Base-by-base conservation (phyloP, 345 rosid genomes). In the Arabis hirsuta region DNA sequence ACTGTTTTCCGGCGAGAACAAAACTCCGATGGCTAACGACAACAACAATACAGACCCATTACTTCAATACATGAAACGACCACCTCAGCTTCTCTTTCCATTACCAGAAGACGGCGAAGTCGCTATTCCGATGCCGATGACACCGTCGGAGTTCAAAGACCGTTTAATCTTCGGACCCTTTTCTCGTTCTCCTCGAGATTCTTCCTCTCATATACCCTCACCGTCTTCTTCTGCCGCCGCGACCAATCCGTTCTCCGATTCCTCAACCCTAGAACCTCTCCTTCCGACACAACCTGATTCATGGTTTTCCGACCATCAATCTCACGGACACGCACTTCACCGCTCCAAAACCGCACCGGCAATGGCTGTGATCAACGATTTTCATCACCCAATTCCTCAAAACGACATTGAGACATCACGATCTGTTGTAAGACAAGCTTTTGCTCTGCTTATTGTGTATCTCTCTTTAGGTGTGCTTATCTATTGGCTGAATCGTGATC, bases 281-380 rank as follows among this genome's bases (percentile, higher is more conserved):
- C 60, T 73, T 10, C 65, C 62, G 11, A 76, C 72, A 7, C 76
- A 65, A 12, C 70, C 68, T 0, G 75, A 76, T 2, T 65, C 72
- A 9, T 63, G 71, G 79, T 10, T 66, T 7, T 2, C 47, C 27
- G 71, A 55, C 3, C 4, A 13, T 1, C 65, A 55, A 2, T 16
- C 2, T 10, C 36, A 71, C 26, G 76, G 76, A 46, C 76, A 69
- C 13, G 41, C 75, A 67, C 90, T 95, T 42, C 97, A 95, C 85
- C 76, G 97, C 67, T 87, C 91, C 55, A 91, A 85, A 77, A 94
- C 99, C 0, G 96, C 96, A 0, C 97, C 99, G 1, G 99, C 99
- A 24, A 88, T 95, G 89, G 89, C 93, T 6, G 91, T 85, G 2
- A 87, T 88, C 73, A 84, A 88, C 41, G 96, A 90, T 59, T 0